phyloP scores from a whole-genome alignment of 2,329 filamentous ascomycete genomes.

The Ophiostoma himal-ulmi region DNA sequence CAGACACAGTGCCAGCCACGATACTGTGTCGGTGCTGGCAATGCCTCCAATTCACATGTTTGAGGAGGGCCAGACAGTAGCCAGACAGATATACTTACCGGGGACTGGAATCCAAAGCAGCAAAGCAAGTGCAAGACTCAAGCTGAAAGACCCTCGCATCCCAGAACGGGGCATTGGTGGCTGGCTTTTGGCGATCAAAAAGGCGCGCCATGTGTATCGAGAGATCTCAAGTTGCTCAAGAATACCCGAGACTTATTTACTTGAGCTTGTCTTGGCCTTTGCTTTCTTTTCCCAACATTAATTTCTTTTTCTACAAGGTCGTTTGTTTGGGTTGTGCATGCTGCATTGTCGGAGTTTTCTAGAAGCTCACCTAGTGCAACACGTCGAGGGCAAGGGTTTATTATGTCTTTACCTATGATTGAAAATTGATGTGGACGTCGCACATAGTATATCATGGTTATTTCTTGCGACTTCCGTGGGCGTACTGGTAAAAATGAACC shows the following conservation, averaged over 20 bases:
- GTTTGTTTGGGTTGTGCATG: not conserved
- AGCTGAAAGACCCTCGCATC: not conserved
- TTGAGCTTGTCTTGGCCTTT: not conserved
- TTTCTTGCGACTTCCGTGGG: not conserved
- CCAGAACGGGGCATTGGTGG: not conserved
- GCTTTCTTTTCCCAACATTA: not conserved
- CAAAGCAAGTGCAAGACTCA: not conserved
- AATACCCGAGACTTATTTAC: not conserved
- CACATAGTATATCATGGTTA: not conserved
- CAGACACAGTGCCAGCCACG: conserved; percentile 12
- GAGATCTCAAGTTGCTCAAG: conserved; percentile 4
- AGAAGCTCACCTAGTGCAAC: not conserved
- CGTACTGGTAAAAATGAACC: too few species aligned
- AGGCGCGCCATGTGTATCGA: not conserved
- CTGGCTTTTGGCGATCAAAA: not conserved
- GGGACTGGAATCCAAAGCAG: not conserved
- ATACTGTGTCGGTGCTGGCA: not conserved
- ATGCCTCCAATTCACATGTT: not conserved
- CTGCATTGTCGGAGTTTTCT: not conserved
- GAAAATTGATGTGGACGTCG: not conserved
- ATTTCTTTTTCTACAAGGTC: not conserved
- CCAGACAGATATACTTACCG: not conserved
- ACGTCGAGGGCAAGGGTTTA: not conserved
- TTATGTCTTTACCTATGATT: not conserved
- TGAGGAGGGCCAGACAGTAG: not conserved